Conservation (phyloP, 805 yeast genomes). For the Spathaspora passalidarum region DNA sequence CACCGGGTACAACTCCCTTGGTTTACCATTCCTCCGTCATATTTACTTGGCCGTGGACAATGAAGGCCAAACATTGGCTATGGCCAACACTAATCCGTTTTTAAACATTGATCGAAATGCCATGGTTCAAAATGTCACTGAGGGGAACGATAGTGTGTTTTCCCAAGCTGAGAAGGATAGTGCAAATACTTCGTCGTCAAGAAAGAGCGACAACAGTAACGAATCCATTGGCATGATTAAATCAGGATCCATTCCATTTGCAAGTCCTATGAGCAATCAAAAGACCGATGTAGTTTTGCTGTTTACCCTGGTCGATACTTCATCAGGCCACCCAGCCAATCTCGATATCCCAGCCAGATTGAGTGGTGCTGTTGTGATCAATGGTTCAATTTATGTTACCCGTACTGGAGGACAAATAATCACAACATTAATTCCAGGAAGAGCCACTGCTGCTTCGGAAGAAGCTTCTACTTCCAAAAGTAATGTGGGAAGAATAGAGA, state of each 20-base stretch:
- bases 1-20: constrained; percentile 53
- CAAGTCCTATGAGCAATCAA: constrained; percentile 18
- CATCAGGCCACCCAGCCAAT: constrained; percentile 1
- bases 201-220: too few relatives aligned
- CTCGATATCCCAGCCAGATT: constrained; percentile 22
- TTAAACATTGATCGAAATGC: constrained; percentile 7
- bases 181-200: not conserved
- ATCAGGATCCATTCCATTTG: constrained; percentile 52
- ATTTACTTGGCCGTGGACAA: constrained; percentile 63
- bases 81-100: constrained; percentile 46
- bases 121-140: constrained; percentile 1
- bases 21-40: constrained; percentile 53
- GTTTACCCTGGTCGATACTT: constrained; percentile 5
- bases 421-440: constrained; percentile 7
- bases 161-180: not conserved
- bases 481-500: not conserved
- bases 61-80: constrained; percentile 52
- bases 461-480: constrained; percentile 5
- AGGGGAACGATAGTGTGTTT: not conserved
- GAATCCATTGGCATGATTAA: constrained; percentile 22
- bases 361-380: constrained; percentile 21
- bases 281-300: constrained; percentile 5
- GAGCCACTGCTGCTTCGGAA: constrained; percentile 10
- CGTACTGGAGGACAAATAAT: constrained; percentile 2
- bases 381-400: constrained; percentile 29